Base-by-base conservation (phyloP, 305 asterid species). In the Euphrasia arctica region DNA sequence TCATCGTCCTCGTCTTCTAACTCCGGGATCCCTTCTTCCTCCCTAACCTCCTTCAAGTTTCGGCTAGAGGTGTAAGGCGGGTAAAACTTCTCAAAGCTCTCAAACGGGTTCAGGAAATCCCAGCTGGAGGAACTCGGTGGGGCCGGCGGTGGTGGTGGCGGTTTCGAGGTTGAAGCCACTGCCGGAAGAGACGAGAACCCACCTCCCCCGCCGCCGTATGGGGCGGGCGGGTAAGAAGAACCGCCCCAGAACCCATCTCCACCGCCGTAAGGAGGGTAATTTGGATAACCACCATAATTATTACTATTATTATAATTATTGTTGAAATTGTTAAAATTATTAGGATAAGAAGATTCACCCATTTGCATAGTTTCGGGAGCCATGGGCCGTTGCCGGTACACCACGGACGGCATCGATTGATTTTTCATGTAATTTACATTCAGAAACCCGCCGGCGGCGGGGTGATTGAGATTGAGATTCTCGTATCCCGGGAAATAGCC, bases 1-100 rank as follows among this genome's bases (percentile, higher is more conserved):
- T 80, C 97, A 58, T 75, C 82, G 3, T 80, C 97, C 65, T 86
- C 99, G 39, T 90, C 97, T 75, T 93, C 99, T 82, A 93, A 82
- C 68, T 93, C 99, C 18, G 99, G 99, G 48, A 93, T 93, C 50
- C 99, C 97, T 74, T 93, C 99, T 76, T 88, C 99, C 76, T 90
- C 97, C 62, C 99, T 90, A 62, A 93, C 86, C 66, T 90, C 96
- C 71, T 86, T 83, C 3, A 85, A 93, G 63, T 88, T 87, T 8
- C 87, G 78, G 71, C 95, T 86, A 1, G 95, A 90, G 3, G 97
- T 77, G 70, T 82, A 80, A 0, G 95, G 65, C 0, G 82, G 83
- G 54, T 93, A 90, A 63, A 58, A 83, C 63, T 75, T 87, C 66
- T 90, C 98, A 60, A 72, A 84, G 69, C 78, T 80, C 76, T 90